Evolutionary conservation across 1,284 basidiomycete genomes (phyloP).

Genomic region (Ganoderma lucidum): DNA sequence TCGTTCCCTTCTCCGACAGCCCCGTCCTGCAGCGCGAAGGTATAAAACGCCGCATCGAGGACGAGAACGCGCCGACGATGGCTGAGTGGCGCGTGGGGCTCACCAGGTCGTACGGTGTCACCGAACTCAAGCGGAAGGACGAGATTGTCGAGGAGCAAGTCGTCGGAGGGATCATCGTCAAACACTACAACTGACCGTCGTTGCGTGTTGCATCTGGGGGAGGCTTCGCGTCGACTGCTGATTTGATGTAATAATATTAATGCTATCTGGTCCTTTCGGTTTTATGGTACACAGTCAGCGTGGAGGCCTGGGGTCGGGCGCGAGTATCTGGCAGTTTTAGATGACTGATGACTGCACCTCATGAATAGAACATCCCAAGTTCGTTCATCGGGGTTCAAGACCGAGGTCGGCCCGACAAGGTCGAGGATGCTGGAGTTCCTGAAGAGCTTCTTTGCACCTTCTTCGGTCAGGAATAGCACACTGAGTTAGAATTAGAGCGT

Average conservation of each 20-base stretch:
- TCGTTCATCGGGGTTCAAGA: no score
- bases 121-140: slow-evolving; percentile 43
- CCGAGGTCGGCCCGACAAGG: no score
- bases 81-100: slow-evolving; percentile 48
- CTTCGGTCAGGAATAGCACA: no score
- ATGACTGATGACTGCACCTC: not conserved
- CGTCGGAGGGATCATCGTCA: slow-evolving; percentile 51
- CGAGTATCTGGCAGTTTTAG: no score
- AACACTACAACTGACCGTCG: slow-evolving; percentile 48
- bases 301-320: no score
- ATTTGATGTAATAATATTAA: no score
- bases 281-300: no score
- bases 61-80: slow-evolving; percentile 45
- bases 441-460: no score
- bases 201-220: not conserved
- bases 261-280: not conserved
- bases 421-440: no score
- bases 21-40: slow-evolving; percentile 42
- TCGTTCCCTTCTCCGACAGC: slow-evolving; percentile 40
- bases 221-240: not conserved
- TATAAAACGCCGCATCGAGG: slow-evolving; percentile 37
- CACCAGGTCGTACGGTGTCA: slow-evolving; percentile 46
- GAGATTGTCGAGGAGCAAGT: slow-evolving; percentile 49
- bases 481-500: no score
- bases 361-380: not conserved